A percentile compares a stretch with the other conserved stretches of the same genome.
phyloP scores from a whole-genome alignment of 805 yeast genomes.

The Kodamaea fukazawae region DNA sequence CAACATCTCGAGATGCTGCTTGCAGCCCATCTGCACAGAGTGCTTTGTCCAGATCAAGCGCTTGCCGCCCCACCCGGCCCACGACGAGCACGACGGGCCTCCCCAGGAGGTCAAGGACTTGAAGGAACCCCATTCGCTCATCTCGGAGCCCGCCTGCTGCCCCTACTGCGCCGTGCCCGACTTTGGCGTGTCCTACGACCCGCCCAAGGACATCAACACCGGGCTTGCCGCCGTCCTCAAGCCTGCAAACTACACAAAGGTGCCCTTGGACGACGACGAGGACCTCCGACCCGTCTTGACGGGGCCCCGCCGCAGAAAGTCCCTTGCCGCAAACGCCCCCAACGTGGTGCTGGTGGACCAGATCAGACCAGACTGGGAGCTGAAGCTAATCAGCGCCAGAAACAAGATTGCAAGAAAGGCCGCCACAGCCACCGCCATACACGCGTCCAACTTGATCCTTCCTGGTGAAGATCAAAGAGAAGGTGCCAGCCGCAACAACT shows the following conservation, averaged over 20 bases:
- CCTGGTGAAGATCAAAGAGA: conserved; percentile 19
- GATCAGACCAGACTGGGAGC: conserved; percentile 93
- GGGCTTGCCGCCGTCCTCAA: conserved; percentile 58
- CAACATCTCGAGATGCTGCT: conserved; percentile 83
- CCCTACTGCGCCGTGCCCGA: conserved; percentile 90
- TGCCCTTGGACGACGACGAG: neutral
- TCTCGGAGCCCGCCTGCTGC: conserved; percentile 85
- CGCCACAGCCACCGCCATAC: conserved; percentile 93
- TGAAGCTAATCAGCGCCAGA: conserved; percentile 66
- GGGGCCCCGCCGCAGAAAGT: conserved; percentile 25
- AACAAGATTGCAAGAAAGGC: conserved; percentile 78
- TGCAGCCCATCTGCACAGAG: conserved; percentile 91
- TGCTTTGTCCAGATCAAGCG: conserved; percentile 96
- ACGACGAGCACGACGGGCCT: conserved; percentile 47
- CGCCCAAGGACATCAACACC: conserved; percentile 50
- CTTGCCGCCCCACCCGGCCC: conserved; percentile 90
- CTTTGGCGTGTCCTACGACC: conserved; percentile 81
- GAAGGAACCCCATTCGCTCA: conserved; percentile 56
- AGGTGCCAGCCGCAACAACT: conserved; percentile 10
- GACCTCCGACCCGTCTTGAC: conserved; percentile 2
- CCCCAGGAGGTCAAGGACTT: conserved; percentile 5
- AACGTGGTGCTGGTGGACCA: conserved; percentile 75
- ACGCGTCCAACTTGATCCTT: conserved; percentile 75
- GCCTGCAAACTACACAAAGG: conserved; percentile 41
- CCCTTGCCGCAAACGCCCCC: conserved; percentile 65